Base-by-base conservation (phyloP, 2,329 filamentous ascomycete genomes). In the Xylaria sp. region DNA sequence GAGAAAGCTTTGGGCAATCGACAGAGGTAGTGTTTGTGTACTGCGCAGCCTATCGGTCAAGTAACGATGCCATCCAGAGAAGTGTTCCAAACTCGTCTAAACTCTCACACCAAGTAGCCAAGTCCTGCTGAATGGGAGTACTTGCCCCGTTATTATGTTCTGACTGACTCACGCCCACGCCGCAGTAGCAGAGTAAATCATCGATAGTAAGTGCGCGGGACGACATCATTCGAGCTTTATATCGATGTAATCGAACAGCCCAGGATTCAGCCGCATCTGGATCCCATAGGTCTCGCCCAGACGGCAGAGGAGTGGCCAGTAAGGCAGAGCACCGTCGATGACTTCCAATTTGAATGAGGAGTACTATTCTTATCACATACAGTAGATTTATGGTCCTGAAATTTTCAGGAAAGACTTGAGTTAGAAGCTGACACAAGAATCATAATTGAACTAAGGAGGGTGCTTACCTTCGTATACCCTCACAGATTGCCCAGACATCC, bases 51-150 rank as follows among this genome's bases (percentile, higher is more conserved):
- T 55, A 25, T 10, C 31, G n/a, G 37, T 82, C 78, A 74, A 82
- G 78, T 61, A 74, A 51, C 2, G 68, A 66, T 1, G 75, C 74
- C 76, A 75, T 82, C 81, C 71, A 77, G 1, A 76, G 67, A 66
- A 74, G 71, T 13, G 62, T 75, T 48, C 69, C 72, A 50, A 77
- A 73, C n/a, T 76, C 75, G 65, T 78, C 77, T 4, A 73, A 10
- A 6, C 52, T 68, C 56, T 76, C 74, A 39, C 76, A 78, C 76
- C 77, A 78, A n/a, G 63, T 67, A 2, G 54, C 69, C 25, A 77
- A 44, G 41, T 71, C 72, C 2, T 67, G 46, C 37, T 71, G 59
- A 10, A 71, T 23, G 23, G 28, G 55, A 18, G 54, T 1, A 48
- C 63, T 50, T 57, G 23, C 15, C n/a, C 20, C 57, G 10, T 48